Base-by-base conservation (phyloP, 306 rosid genomes). In the Senna siamea region DNA sequence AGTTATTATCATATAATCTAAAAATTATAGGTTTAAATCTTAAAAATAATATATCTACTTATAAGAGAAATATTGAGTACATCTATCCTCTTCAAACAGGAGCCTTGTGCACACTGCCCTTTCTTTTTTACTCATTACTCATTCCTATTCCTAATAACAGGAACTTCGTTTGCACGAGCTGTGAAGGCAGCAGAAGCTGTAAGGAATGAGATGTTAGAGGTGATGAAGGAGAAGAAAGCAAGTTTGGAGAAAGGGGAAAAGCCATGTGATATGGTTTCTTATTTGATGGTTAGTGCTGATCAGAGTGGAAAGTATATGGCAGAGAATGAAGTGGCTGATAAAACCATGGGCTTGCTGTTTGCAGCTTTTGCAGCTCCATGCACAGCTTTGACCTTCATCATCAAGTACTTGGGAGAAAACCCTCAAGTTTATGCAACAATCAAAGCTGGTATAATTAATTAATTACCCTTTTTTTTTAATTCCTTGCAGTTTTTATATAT, bases 151-250 rank as follows among this genome's bases (percentile, higher is more conserved):
- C 30, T 26, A 26, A 26, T 26, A 1, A 9, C 57, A 52, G 57
- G 57, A 7, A 61, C 67, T 8, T 15, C 28, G 9, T 61, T 61
- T 35, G 48, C 48, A 35, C 47, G 48, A 5, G 30, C 67, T 4
- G 35, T 7, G 67, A 61, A 15, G 48, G 46, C 47, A 8, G 12
- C 26, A 8, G 14, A 61, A 35, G 15, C 67, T 2, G 9, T 37
- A 10, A 61, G 46, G n/a, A 19, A 61, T 12, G 67, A 61, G 67
- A 61, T 61, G 37, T 5, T 61, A 19, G 3, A 7, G 67, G 38
- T 61, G 48, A 61, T 61, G 1, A 40, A 61, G 14, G 28, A 61
- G 48, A 61, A 61, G 47, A 61, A 17, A 11, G 48, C 1, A 4
- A 9, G 5, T 0, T 2, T 34, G 48, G 17, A 8, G 0, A 4